phyloP scores from a whole-genome alignment of 768 basidiomycete species.

The Porphyrellus cyaneotinctus region DNA sequence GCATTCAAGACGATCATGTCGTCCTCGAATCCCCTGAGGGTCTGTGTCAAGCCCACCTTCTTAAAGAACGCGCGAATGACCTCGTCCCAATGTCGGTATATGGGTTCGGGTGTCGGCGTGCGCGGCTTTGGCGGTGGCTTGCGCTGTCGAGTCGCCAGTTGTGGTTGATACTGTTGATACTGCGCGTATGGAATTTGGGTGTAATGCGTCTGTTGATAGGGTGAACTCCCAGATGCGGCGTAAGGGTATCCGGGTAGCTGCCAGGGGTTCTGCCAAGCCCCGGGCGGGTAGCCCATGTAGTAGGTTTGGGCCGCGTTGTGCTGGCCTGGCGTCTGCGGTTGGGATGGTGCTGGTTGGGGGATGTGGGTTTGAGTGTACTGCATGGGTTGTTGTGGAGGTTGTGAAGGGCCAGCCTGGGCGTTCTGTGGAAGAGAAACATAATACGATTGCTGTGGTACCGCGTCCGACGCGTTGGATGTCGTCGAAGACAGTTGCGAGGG shows the following conservation, averaged over 20 bases:
- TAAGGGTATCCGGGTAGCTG: constrained; percentile 33
- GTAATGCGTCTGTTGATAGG: constrained; percentile 34
- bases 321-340: constrained; percentile 18
- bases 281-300: constrained; percentile 33
- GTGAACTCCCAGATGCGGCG: constrained; percentile 25
- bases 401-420: constrained; percentile 15
- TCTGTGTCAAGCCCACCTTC: constrained; percentile 53
- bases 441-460: constrained; percentile 7
- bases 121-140: constrained; percentile 27
- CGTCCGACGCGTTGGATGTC: constrained; percentile 9
- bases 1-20: constrained; percentile 69
- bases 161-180: constrained; percentile 32
- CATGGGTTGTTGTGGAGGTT: constrained; percentile 13
- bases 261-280: constrained; percentile 33
- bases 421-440: constrained; percentile 13
- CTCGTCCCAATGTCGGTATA: constrained; percentile 59
- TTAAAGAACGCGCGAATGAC: constrained; percentile 51
- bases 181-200: constrained; percentile 33
- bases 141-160: constrained; percentile 26
- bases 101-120: constrained; percentile 39
- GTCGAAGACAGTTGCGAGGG: constrained; percentile 27
- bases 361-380: constrained; percentile 22
- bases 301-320: constrained; percentile 30
- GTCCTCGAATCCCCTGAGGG: constrained; percentile 59
- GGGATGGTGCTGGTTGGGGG: constrained; percentile 18